Evolutionary conservation across 768 basidiomycete genomes (phyloP), one percentile per base, ranked within the genome.

Genomic region (Hemileccinum rubropunctum): DNA sequence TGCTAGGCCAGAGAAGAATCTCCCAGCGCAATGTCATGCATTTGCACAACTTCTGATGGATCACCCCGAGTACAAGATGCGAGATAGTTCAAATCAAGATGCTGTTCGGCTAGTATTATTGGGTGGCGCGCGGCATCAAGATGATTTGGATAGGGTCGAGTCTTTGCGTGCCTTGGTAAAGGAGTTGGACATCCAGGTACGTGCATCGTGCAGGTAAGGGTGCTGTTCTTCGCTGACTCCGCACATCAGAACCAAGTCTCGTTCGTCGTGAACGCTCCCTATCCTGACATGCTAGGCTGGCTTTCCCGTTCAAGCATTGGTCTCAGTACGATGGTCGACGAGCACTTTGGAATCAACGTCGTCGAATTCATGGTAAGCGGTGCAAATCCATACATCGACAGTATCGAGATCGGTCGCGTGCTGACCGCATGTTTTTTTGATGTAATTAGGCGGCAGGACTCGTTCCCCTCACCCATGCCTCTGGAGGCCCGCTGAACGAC

Each of bases 331-430:
- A 99, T 99, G 95, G 80, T 93, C 0, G 94, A 98, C 62, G 95
- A 99, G 67, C 95, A 99, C 65, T 99, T 98, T 54, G 95, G 97
- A 3, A 98, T 99, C 66, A 97, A 94, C 58, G 78, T 99, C 33
- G 95, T 99, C 8, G 95, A 99, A 66, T 95, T 90, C 59, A 95
- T 98, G 95, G 95, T 90, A 42, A 56, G 80, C 66, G 18, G 56
- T 50, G 42, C 42, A 18, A 7, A 55, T 27, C 50, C 45, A 17
- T 41, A 10, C 37, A 27, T 8, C 33, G 27, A 9, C 9, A 9
- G 30, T n/a, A 4, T 32, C 9, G n/a, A 34, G 10, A 50, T 27
- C 30, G 4, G 34, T 37, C 58, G 48, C 52, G 43, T 56, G 54
- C 51, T 58, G 14, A 54, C 38, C 32, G 33, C 55, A 35, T 46